A percentile compares a stretch with the other conserved stretches of the same genome.
These are phyloP conservation scores for Lichtheimia ramosa DNA, from an alignment of 371 early-diverging fungal genomes.

Conservation along the genomic window DNA sequence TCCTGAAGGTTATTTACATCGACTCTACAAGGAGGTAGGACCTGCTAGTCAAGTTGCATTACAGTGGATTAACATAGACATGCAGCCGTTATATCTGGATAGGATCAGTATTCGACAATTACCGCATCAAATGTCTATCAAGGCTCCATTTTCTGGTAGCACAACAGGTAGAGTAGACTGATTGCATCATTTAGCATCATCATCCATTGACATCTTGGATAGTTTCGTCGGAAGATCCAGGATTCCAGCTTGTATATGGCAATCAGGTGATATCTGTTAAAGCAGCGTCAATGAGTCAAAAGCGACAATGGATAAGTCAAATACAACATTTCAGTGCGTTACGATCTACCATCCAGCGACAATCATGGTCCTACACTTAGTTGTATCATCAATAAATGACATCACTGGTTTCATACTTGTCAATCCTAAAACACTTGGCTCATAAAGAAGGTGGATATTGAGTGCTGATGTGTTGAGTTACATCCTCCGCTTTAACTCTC, in stretches of 20 bases:
- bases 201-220: slow-evolving; percentile 5
- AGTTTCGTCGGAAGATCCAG: slow-evolving; percentile 43
- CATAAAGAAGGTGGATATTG: too few species aligned
- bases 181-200: not conserved
- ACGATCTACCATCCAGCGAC: slow-evolving; percentile 8
- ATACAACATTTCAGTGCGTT: slow-evolving; percentile 48
- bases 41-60: not conserved
- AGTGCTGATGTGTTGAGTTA: too few species aligned
- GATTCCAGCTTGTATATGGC: slow-evolving; percentile 62
- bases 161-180: not conserved
- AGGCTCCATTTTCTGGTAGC: slow-evolving; percentile 26
- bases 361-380: not conserved
- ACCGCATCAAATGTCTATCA: slow-evolving; percentile 24
- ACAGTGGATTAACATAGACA: not conserved
- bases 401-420: too few species aligned
- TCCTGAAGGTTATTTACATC: slow-evolving; percentile 47
- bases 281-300: slow-evolving; percentile 53
- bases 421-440: too few species aligned
- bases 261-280: slow-evolving; percentile 60
- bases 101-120: slow-evolving; percentile 29
- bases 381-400: too few species aligned
- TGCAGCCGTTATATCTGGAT: slow-evolving; percentile 33
- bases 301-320: slow-evolving; percentile 65
- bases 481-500: too few species aligned
- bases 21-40: slow-evolving; percentile 60